Conservation (phyloP, 177 flowering plant species). For the Tripterygium wilfordii region DNA sequence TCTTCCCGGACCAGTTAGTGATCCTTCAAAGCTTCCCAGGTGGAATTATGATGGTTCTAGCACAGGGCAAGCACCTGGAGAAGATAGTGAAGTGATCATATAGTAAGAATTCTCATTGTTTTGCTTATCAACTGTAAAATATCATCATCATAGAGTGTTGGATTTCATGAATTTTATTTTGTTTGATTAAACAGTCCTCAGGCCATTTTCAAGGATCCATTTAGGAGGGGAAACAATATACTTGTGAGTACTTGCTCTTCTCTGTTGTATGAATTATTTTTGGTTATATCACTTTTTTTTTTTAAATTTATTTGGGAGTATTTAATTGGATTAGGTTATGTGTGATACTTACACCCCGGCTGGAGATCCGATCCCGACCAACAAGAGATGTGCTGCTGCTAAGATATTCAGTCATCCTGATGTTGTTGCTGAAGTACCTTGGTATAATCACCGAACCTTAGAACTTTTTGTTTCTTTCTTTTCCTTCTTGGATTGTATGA, state of each 20-base stretch:
- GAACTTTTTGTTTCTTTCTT: not conserved
- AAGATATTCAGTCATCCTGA: slow-evolving; percentile 78
- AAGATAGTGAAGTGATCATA: slow-evolving; percentile 88
- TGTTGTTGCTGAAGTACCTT: slow-evolving; percentile 64
- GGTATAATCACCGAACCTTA: slow-evolving; percentile 29
- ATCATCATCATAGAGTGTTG: not conserved
- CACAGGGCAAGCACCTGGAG: slow-evolving; percentile 89
- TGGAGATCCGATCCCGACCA: slow-evolving; percentile 77
- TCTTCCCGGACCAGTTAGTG: slow-evolving; percentile 37
- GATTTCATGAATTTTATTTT: not conserved
- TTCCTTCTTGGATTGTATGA: not conserved
- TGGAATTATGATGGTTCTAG: slow-evolving; percentile 96
- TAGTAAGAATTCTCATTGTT: slow-evolving; percentile 36
- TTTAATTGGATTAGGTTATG: slow-evolving; percentile 74
- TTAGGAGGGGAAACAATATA: slow-evolving; percentile 88
- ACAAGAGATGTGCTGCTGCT: slow-evolving; percentile 72
- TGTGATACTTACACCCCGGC: slow-evolving; percentile 87
- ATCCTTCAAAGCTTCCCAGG: slow-evolving; percentile 63
- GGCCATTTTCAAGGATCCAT: slow-evolving; percentile 94
- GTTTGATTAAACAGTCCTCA: slow-evolving; percentile 57
- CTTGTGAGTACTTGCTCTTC: slow-evolving; percentile 41
- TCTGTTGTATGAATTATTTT: not conserved
- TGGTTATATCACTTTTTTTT: not conserved
- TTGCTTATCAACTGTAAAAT: not conserved
- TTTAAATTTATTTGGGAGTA: no score